Evolutionary conservation across 805 yeast genomes (phyloP).

Genomic region (Blastobotrys mokoenaii): DNA sequence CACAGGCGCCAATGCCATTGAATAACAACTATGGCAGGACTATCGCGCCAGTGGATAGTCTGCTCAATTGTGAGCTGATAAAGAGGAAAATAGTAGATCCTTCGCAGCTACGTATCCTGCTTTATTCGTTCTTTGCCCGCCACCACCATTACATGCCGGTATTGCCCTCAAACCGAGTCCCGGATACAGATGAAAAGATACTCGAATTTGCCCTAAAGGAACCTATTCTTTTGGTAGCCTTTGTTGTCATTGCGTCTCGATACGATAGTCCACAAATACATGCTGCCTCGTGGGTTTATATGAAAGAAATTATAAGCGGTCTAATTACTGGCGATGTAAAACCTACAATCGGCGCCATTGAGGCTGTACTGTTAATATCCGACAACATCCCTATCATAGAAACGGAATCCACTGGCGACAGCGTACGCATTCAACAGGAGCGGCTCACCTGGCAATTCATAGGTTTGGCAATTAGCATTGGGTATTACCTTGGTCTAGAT

Average conservation of each 20-base stretch:
- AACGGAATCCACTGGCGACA: conserved; percentile 3
- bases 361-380: conserved; percentile 16
- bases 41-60: too few relatives aligned
- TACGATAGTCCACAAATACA: conserved; percentile 5
- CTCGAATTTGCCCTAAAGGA: conserved; percentile 10
- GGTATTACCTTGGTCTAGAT: conserved; percentile 18
- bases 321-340: conserved; percentile 12
- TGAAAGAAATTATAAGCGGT: conserved; percentile 6
- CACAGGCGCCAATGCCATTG: too few relatives aligned
- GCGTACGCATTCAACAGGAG: conserved; percentile 1
- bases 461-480: conserved; percentile 18
- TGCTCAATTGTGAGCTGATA: not conserved
- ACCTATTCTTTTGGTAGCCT: conserved; percentile 14
- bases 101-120: conserved; percentile 7
- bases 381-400: conserved; percentile 18
- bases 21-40: too few relatives aligned
- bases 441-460: conserved; percentile 18
- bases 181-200: conserved; percentile 6
- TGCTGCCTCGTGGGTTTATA: conserved; percentile 8
- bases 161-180: conserved; percentile 7
- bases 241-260: conserved; percentile 15
- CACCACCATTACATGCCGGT: conserved; percentile 15
- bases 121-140: conserved; percentile 14
- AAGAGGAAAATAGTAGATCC: not conserved
- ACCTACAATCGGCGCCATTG: conserved; percentile 18